Percentiles rank a stretch among this genome's conserved stretches.
Conservation (phyloP, 2,329 filamentous ascomycete genomes). For the Exophiala sp. region DNA sequence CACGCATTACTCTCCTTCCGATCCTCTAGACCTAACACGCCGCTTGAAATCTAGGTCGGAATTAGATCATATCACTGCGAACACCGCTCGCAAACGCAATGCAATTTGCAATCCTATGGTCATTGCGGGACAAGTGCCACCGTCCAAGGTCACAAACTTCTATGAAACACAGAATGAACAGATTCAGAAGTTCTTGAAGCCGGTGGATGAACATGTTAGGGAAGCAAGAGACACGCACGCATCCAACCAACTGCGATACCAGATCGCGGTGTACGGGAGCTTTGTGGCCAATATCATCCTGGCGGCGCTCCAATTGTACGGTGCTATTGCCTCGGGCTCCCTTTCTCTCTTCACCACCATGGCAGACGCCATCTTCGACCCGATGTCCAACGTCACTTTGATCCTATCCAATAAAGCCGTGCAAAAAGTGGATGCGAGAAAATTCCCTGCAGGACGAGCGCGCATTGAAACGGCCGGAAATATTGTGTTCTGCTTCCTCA, state of each 20-base stretch:
- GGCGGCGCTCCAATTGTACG: slow-evolving; percentile 78
- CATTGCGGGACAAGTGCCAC: slow-evolving; percentile 29
- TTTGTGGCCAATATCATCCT: slow-evolving; percentile 77
- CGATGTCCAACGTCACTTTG: slow-evolving; percentile 77
- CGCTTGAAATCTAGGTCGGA: slow-evolving; percentile 72
- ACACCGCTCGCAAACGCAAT: slow-evolving; percentile 69
- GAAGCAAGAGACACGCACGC: slow-evolving; percentile 73
- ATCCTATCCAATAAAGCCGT: slow-evolving; percentile 85
- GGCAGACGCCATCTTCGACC: slow-evolving; percentile 93
- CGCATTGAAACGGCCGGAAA: slow-evolving; percentile 94
- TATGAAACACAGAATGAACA: slow-evolving; percentile 89
- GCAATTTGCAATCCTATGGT: slow-evolving; percentile 41
- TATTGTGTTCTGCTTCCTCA: slow-evolving; percentile 92
- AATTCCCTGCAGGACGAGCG: slow-evolving; percentile 87
- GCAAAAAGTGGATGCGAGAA: slow-evolving; percentile 73
- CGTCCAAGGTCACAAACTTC: slow-evolving; percentile 65
- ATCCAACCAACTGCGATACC: slow-evolving; percentile 65
- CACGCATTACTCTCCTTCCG: slow-evolving; percentile 58
- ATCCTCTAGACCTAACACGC: slow-evolving; percentile 73
- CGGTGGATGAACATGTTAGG: slow-evolving; percentile 81
- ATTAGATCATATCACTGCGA: slow-evolving; percentile 70
- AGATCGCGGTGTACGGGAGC: slow-evolving; percentile 58
- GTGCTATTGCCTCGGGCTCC: slow-evolving; percentile 78
- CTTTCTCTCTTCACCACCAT: slow-evolving; percentile 95
- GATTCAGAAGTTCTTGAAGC: slow-evolving; percentile 85